Percentiles rank a stretch among this genome's conserved stretches.
phyloP scores from a whole-genome alignment of 805 yeast species.

The Hanseniaspora vineae region DNA sequence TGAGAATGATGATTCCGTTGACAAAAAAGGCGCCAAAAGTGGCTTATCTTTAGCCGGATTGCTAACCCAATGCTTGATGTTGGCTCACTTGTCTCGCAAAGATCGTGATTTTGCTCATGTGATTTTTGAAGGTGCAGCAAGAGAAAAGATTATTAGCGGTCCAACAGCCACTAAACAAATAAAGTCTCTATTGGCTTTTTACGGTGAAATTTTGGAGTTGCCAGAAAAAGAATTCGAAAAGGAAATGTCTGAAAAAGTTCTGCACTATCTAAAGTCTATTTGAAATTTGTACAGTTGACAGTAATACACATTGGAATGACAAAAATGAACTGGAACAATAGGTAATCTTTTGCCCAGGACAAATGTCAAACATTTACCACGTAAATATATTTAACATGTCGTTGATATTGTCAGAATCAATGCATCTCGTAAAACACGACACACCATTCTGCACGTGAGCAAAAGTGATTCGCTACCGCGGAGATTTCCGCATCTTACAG shows the following conservation, averaged over 20 bases:
- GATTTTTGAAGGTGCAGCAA: slow-evolving; percentile 34
- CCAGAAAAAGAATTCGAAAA: slow-evolving; percentile 25
- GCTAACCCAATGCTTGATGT: slow-evolving; percentile 34
- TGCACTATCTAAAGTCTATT: background rate
- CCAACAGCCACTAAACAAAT: slow-evolving; percentile 29
- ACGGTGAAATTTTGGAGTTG: slow-evolving; percentile 36
- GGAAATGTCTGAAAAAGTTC: slow-evolving; percentile 6
- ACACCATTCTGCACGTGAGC: too few relatives aligned
- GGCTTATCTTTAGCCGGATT: slow-evolving; percentile 28
- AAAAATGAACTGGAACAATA: too few relatives aligned
- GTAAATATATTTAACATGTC: too few relatives aligned
- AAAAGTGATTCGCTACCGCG: too few relatives aligned
- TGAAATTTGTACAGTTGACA: background rate
- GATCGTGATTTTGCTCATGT: slow-evolving; percentile 45
- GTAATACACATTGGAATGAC: too few relatives aligned
- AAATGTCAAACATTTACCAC: too few relatives aligned
- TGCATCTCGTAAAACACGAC: too few relatives aligned
- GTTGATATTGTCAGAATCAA: too few relatives aligned
- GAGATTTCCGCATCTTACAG: too few relatives aligned
- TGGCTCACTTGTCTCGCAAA: slow-evolving; percentile 29
- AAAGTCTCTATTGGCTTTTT: slow-evolving; percentile 32
- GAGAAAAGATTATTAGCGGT: slow-evolving; percentile 26
- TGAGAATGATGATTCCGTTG: slow-evolving; percentile 6
- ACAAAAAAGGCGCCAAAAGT: slow-evolving; percentile 16
- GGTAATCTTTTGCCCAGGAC: too few relatives aligned